Base-by-base conservation (phyloP, 768 basidiomycete genomes). In the Rhodosporidiobolus odoratus region DNA sequence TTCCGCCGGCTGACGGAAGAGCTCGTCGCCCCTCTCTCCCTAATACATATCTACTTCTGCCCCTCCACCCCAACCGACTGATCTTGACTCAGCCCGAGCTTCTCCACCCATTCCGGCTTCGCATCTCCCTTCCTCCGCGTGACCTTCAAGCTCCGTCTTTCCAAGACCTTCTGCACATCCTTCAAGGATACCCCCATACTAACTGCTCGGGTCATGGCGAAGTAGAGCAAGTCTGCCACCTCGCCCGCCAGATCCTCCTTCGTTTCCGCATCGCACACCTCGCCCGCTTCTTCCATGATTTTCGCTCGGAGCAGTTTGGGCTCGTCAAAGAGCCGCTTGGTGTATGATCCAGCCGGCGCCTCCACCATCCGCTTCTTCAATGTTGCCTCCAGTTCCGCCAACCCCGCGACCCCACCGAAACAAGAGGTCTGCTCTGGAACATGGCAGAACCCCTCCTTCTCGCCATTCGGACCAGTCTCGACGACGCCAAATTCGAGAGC, bases 271-370 rank as follows among this genome's bases (percentile, higher is more conserved):
- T 84, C 83, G 78, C 92, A 95, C n/a, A 99, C 84, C 79, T 99
- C 96, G 76, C 95, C 91, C 0, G 96, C 96, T 79, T 99, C 96
- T 80, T 99, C 96, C 87, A 90, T 91, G 73, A 99, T 92, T 83
- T 99, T 99, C 61, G 92, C 88, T 56, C 84, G 85, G 54, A 98
- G 82, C n/a, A 99, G 83, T 56, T 84, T 84, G 8, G 88, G 81
- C 78, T 97, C 91, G 52, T 84, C 83, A 80, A 98, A 96, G 35
- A 99, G 81, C 62, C 91, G 83, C 60, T 84, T 86, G 25, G 96
- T 98, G 80, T 99, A 99, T 1, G 91, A 93, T 9, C 92, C 93
- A 74, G 88, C 87, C 0, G 93, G 93, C 0, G 95, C 92, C 34
- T 85, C 84, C 41, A 81, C 80, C 54, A 90, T 81, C 50, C 96